Evolutionary conservation across 768 basidiomycete species (phyloP).

Genomic region (Serendipita sp.): DNA sequence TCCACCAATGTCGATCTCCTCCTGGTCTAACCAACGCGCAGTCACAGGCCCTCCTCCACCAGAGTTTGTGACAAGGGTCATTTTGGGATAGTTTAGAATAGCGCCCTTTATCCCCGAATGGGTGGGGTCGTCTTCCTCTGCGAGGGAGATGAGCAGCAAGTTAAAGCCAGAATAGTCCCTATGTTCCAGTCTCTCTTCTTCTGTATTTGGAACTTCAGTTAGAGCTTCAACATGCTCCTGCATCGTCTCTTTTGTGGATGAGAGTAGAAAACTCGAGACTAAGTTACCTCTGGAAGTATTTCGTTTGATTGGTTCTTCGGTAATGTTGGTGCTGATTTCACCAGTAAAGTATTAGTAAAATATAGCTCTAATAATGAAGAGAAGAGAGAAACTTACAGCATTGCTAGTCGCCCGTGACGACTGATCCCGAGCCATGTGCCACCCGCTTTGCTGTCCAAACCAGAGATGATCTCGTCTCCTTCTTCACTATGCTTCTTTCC

Average conservation of each 20-base stretch:
- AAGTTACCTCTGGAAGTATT: conserved; percentile 52
- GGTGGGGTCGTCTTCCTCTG: conserved; percentile 3
- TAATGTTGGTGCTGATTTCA: conserved; percentile 62
- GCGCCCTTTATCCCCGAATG: conserved; percentile 1
- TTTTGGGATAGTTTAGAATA: conserved; percentile 33
- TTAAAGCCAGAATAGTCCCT: conserved; percentile 63
- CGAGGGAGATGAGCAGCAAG: conserved; percentile 45
- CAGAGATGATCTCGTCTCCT: conserved; percentile 41
- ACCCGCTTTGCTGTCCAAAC: conserved; percentile 53
- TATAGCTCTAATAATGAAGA: neutral
- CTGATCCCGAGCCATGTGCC: conserved; percentile 73
- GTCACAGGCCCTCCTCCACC: conserved; percentile 49
- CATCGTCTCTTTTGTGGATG: conserved; percentile 19
- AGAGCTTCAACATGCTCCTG: conserved; percentile 34
- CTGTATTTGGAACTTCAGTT: conserved; percentile 24
- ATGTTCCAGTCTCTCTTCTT: conserved; percentile 5
- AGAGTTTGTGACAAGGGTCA: conserved; percentile 42
- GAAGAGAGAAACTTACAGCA: conserved; percentile 38
- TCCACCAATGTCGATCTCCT: conserved; percentile 37
- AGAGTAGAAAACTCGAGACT: conserved; percentile 46
- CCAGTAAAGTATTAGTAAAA: neutral
- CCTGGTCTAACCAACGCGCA: conserved; percentile 32
- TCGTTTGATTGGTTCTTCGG: conserved; percentile 38
- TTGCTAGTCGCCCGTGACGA: conserved; percentile 46
- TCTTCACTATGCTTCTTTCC: conserved; percentile 16